Percentiles rank a stretch among this genome's conserved stretches.
phyloP scores from a whole-genome alignment of 1,284 basidiomycete genomes.

The Somion occarium region DNA sequence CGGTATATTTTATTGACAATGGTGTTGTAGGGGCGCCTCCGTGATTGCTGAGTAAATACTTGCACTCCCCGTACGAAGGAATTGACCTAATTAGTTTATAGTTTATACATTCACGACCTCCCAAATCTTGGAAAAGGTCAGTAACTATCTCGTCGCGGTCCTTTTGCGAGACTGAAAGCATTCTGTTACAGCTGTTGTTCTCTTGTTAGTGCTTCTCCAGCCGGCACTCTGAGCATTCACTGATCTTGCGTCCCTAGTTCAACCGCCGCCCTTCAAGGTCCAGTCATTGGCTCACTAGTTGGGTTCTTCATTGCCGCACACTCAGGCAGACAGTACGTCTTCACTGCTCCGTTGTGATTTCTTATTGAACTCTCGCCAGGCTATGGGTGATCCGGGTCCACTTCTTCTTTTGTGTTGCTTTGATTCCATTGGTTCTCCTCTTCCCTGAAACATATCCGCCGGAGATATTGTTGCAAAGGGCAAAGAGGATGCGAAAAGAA shows the following conservation, averaged over 20 bases:
- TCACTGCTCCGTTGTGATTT: neutral
- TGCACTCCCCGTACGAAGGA: neutral
- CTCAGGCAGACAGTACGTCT: neutral
- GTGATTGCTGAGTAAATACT: neutral
- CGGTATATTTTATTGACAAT: no score
- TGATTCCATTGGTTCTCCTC: constrained; percentile 21
- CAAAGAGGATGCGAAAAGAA: constrained; percentile 15
- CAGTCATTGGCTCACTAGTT: neutral
- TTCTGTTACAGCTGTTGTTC: neutral
- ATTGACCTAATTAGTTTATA: neutral
- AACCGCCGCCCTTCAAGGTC: neutral
- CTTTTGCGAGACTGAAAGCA: neutral
- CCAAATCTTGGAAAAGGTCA: neutral
- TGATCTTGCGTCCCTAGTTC: no score
- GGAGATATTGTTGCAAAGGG: constrained; percentile 19
- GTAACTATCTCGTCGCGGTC: neutral
- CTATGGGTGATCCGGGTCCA: constrained; percentile 26
- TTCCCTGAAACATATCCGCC: constrained; percentile 25
- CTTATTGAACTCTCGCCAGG: constrained; percentile 7
- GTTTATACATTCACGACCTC: neutral
- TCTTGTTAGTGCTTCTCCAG: neutral
- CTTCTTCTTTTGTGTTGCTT: constrained; percentile 19
- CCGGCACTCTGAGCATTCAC: no score
- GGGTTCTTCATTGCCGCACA: neutral
- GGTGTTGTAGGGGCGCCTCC: neutral